Conservation (phyloP, 148 eudicot species). For the Rhododendron mucronatum region DNA sequence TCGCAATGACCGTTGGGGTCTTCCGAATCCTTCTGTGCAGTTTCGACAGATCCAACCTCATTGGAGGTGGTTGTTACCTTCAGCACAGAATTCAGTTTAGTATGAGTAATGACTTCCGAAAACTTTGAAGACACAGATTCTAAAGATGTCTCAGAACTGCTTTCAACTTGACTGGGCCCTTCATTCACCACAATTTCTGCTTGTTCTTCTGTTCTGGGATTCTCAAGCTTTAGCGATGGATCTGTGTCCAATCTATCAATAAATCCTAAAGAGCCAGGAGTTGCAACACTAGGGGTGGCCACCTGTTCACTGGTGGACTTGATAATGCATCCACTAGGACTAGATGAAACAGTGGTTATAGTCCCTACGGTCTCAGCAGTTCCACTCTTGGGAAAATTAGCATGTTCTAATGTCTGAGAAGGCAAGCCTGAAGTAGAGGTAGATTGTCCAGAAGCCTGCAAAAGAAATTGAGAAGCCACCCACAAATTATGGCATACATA, state of each 20-base stretch:
- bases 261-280: conserved; percentile 21
- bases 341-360: conserved; percentile 17
- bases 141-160: conserved; percentile 11
- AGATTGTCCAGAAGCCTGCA: conserved; percentile 37
- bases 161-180: conserved; percentile 14
- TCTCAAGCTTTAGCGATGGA: conserved; percentile 14
- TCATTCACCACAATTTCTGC: conserved; percentile 19
- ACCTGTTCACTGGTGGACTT: conserved; percentile 20
- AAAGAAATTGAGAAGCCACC: neutral
- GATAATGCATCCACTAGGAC: conserved; percentile 5
- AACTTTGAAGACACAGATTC: conserved; percentile 11
- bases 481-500: conserved; percentile 1
- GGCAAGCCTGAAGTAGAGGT: conserved; percentile 21
- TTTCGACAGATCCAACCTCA: conserved; percentile 17
- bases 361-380: conserved; percentile 18
- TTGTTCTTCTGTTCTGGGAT: conserved; percentile 16
- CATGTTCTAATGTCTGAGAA: conserved; percentile 19
- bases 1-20: conserved; percentile 4
- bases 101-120: conserved; percentile 15
- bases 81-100: conserved; percentile 12
- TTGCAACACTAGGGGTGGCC: conserved; percentile 12
- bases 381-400: conserved; percentile 16
- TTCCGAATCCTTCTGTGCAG: conserved; percentile 9
- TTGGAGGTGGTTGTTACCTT: conserved; percentile 4
- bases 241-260: conserved; percentile 9